A percentile compares a stretch with the other conserved stretches of the same genome.
Evolutionary conservation across 1,139 yeast genomes (phyloP).

Genomic region (Pichia sp.): DNA sequence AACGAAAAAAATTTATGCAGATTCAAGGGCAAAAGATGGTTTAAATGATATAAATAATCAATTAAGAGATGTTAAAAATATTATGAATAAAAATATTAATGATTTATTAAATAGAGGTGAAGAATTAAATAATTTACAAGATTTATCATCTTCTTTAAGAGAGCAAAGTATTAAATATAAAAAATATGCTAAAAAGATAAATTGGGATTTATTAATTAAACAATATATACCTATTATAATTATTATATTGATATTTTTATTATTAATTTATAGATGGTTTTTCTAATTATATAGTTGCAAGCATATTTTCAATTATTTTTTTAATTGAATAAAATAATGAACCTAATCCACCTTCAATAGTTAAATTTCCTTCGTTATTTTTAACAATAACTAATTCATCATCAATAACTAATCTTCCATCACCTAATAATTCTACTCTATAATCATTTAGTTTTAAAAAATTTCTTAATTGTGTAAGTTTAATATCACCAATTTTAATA

Average conservation of each 20-base stretch:
- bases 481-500: constrained; percentile 82
- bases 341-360: constrained; percentile 71
- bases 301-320: constrained; percentile 65
- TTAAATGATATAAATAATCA: constrained; percentile 75
- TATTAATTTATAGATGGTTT: constrained; percentile 79
- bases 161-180: constrained; percentile 83
- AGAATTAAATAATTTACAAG: constrained; percentile 86
- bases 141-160: constrained; percentile 72
- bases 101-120: constrained; percentile 93
- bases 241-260: constrained; percentile 63
- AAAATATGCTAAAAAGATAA: constrained; percentile 84
- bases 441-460: constrained; percentile 53
- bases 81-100: constrained; percentile 94
- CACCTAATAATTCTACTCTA: constrained; percentile 85
- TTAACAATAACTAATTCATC: constrained; percentile 71
- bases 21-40: constrained; percentile 68
- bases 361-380: constrained; percentile 71
- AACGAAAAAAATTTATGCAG: constrained; percentile 83
- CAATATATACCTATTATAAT: constrained; percentile 87
- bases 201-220: constrained; percentile 78
- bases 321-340: constrained; percentile 75
- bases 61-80: constrained; percentile 86
- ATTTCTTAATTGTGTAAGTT: constrained; percentile 73
- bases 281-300: constrained; percentile 62
- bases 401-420: constrained; percentile 85